These are phyloP conservation scores for Cladosporium sp. DNA, from an alignment of 2,329 filamentous ascomycete species.

Conservation along the genomic window DNA sequence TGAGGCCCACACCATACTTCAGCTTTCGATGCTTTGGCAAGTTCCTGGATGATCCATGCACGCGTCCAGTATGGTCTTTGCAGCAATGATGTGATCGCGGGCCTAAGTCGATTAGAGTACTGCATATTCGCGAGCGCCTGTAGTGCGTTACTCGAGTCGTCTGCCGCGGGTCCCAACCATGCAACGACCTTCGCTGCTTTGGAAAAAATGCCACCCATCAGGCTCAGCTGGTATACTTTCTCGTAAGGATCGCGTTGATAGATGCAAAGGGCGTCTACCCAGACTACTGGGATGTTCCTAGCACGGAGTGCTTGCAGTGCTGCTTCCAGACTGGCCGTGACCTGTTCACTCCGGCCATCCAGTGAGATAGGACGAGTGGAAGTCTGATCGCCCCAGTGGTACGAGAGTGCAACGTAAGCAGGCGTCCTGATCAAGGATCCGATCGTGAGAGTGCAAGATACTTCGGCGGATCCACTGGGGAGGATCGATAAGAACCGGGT, in stretches of 20 bases:
- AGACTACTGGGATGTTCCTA: neutral
- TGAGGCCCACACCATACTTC: neutral
- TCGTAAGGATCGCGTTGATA: neutral
- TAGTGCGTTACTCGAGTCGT: neutral
- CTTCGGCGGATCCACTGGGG: neutral
- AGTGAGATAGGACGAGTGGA: neutral
- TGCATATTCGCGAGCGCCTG: neutral
- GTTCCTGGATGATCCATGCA: neutral
- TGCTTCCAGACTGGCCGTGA: neutral
- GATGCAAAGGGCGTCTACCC: neutral
- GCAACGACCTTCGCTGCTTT: neutral
- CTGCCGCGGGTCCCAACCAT: neutral
- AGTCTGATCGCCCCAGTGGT: neutral
- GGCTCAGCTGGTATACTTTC: neutral
- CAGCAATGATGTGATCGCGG: neutral
- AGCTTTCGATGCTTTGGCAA: neutral
- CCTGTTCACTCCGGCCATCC: neutral
- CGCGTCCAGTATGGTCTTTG: neutral
- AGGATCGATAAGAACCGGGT: neutral
- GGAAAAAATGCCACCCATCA: neutral
- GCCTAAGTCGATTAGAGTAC: neutral
- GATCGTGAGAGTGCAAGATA: neutral
- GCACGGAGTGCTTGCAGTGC: neutral
- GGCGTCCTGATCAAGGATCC: neutral
- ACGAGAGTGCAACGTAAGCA: neutral